These are phyloP conservation scores for Trichoderma sp. DNA, from an alignment of 2,329 filamentous ascomycete species.

Conservation along the genomic window DNA sequence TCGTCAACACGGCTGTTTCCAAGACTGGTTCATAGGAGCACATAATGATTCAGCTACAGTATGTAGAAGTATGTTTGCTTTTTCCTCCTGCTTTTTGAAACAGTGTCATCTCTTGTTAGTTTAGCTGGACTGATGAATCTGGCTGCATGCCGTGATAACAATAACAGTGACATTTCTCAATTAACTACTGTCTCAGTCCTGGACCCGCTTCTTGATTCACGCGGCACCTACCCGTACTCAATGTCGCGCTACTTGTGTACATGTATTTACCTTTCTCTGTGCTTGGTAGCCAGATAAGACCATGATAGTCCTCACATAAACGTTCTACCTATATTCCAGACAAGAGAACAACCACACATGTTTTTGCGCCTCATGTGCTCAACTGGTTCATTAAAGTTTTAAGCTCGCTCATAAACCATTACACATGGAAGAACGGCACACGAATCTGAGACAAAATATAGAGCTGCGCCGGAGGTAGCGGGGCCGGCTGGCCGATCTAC, in stretches of 20 bases:
- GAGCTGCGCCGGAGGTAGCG: conserved; percentile 34
- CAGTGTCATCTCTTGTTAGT: not conserved
- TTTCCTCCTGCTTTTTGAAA: not conserved
- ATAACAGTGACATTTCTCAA: not conserved
- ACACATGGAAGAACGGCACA: not conserved
- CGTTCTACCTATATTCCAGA: not conserved
- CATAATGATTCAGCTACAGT: not conserved
- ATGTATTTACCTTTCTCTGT: not conserved
- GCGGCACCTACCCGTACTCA: not conserved
- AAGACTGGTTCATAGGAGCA: not conserved
- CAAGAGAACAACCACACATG: not conserved
- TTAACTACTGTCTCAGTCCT: not conserved
- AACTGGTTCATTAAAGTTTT: not conserved
- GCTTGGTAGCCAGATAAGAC: not conserved
- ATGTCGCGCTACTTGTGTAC: not conserved
- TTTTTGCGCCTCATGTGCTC: not conserved
- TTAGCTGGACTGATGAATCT: not conserved
- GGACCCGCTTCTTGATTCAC: not conserved
- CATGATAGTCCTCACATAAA: not conserved
- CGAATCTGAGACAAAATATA: not conserved
- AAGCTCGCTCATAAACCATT: not conserved
- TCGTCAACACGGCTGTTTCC: conserved; percentile 21
- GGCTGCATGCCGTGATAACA: not conserved
- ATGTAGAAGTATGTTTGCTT: not conserved
- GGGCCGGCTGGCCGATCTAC: conserved; percentile 32